These are phyloP conservation scores for Cynanchum wilfordii DNA, from an alignment of 257 asterid genomes.

Conservation along the genomic window DNA sequence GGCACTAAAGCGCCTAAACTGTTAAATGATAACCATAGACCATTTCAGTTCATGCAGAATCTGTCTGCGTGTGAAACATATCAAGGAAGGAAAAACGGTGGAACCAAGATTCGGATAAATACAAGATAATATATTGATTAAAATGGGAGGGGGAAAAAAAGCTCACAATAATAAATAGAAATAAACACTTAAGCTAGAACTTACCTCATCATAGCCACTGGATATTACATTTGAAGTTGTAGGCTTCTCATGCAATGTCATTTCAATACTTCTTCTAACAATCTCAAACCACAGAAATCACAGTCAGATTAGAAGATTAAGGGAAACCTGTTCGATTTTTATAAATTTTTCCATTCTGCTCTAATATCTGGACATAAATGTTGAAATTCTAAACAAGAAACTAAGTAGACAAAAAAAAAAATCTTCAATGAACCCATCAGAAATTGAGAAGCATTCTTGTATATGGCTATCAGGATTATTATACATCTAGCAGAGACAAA, in stretches of 20 bases:
- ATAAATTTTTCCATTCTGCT: neutral
- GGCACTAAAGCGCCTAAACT: constrained; percentile 47
- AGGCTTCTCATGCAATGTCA: constrained; percentile 30
- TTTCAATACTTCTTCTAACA: constrained; percentile 63
- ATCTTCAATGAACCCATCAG: neutral
- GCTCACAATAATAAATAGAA: neutral
- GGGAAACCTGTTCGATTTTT: neutral
- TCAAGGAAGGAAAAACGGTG: neutral
- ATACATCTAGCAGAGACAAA: neutral
- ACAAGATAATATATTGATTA: neutral
- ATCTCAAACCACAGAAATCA: constrained; percentile 38
- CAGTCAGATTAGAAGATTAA: constrained; percentile 3
- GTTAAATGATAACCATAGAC: constrained; percentile 9
- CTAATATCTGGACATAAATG: neutral
- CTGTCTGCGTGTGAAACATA: neutral
- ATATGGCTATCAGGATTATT: neutral
- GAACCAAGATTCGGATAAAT: neutral
- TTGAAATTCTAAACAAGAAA: neutral
- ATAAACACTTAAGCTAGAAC: constrained; percentile 7
- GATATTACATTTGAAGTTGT: constrained; percentile 54
- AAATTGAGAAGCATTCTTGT: too few species aligned
- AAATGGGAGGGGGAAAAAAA: neutral
- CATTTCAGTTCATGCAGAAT: neutral
- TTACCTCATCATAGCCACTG: constrained; percentile 50
- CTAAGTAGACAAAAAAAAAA: neutral